These are phyloP conservation scores for Coemansia sp. DNA, from an alignment of 192 early-diverging fungal species.

Conservation along the genomic window DNA sequence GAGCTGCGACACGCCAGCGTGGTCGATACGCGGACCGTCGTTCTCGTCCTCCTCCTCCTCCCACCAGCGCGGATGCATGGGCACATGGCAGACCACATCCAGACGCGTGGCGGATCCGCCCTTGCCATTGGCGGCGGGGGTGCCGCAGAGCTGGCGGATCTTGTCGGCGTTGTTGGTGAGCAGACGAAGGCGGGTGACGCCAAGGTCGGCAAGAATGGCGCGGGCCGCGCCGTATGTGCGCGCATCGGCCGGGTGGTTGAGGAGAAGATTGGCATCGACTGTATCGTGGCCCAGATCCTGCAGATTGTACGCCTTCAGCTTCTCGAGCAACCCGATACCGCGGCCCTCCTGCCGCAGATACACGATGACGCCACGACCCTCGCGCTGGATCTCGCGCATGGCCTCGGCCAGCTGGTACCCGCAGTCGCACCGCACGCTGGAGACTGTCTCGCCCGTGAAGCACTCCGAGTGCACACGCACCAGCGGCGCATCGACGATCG, in stretches of 20 bases:
- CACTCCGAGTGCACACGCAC: slow-evolving; percentile 96
- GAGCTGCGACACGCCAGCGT: slow-evolving; percentile 22
- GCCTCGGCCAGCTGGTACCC: slow-evolving; percentile 91
- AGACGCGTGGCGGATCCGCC: slow-evolving; percentile 47
- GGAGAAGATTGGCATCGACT: slow-evolving; percentile 82
- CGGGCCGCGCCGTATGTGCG: slow-evolving; percentile 89
- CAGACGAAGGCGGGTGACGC: slow-evolving; percentile 69
- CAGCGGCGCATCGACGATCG: slow-evolving; percentile 61
- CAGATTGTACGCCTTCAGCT: slow-evolving; percentile 95
- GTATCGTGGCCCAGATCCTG: slow-evolving; percentile 97
- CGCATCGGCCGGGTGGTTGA: slow-evolving; percentile 91
- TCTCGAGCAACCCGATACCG: slow-evolving; percentile 91
- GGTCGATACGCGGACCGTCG: slow-evolving; percentile 19
- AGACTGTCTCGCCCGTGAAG: slow-evolving; percentile 94
- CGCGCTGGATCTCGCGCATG: slow-evolving; percentile 81
- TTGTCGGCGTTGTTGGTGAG: slow-evolving; percentile 98
- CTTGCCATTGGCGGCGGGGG: slow-evolving; percentile 1
- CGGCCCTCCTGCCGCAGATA: slow-evolving; percentile 96
- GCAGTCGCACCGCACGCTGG: slow-evolving; percentile 91
- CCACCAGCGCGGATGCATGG: slow-evolving; percentile 94
- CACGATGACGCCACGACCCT: slow-evolving; percentile 88
- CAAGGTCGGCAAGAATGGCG: slow-evolving; percentile 84
- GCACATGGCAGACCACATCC: slow-evolving; percentile 76
- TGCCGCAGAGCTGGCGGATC: slow-evolving; percentile 72
- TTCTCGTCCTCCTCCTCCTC: slow-evolving; percentile 25